Percentiles rank a stretch among this genome's conserved stretches.
phyloP scores from a whole-genome alignment of 2,329 filamentous ascomycete genomes.

The Calcarisporium arbuscula region DNA sequence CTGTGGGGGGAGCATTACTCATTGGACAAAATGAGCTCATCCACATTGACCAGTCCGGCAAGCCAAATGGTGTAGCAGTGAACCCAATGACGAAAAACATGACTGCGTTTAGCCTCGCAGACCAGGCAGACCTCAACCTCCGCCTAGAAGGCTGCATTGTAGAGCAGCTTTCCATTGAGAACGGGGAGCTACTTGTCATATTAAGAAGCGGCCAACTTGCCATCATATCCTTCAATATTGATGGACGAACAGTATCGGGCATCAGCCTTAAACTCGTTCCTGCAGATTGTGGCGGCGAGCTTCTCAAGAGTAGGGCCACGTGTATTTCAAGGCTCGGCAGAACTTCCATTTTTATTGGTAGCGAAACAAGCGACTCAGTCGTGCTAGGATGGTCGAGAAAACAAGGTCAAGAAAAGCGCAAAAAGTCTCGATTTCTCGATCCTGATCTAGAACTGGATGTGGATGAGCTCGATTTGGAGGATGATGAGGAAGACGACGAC shows the following conservation, averaged over 20 bases:
- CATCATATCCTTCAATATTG: conserved; percentile 75
- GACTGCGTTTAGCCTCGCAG: conserved; percentile 77
- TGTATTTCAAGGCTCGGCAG: conserved; percentile 64
- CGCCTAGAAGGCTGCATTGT: conserved; percentile 76
- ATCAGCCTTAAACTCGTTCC: conserved; percentile 65
- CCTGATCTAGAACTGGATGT: conserved; percentile 43
- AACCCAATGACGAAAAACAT: conserved; percentile 81
- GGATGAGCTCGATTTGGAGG: conserved; percentile 47
- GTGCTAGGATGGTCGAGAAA: conserved; percentile 75
- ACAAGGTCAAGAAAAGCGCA: conserved; percentile 56
- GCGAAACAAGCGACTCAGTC: conserved; percentile 73
- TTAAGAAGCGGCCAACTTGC: conserved; percentile 69
- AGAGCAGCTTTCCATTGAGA: conserved; percentile 68
- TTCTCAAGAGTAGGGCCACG: conserved; percentile 58
- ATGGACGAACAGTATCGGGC: conserved; percentile 86
- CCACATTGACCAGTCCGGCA: conserved; percentile 93
- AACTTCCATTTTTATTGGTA: conserved; percentile 74
- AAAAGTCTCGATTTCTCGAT: conserved; percentile 54
- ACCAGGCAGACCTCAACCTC: conserved; percentile 76
- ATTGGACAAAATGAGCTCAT: conserved; percentile 86
- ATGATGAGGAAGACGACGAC: conserved; percentile 60
- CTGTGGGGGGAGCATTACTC: conserved; percentile 82
- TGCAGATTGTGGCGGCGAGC: conserved; percentile 53
- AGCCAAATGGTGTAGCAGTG: conserved; percentile 84
- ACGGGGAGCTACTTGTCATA: conserved; percentile 78